Conservation (phyloP, 2,329 filamentous ascomycete genomes). For the Chaetomium olivaceum region DNA sequence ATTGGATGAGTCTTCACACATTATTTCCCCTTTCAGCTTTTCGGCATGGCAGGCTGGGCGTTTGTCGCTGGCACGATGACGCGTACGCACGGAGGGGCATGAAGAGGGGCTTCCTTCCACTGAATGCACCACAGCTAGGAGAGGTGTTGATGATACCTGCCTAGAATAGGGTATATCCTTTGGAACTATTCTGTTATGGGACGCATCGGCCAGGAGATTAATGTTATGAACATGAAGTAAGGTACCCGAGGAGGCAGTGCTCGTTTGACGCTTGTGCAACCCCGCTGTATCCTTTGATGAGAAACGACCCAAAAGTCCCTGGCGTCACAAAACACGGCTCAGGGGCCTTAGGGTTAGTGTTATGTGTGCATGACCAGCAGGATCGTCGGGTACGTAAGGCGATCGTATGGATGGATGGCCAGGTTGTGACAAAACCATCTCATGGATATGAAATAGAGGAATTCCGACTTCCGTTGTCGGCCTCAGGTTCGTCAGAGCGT, state of each 20-base stretch:
- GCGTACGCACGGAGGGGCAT: background rate
- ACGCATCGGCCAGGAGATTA: background rate
- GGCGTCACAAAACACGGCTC: background rate
- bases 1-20: background rate
- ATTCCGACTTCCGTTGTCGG: background rate
- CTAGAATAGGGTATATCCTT: background rate
- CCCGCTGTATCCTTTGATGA: background rate
- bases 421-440: too few species aligned
- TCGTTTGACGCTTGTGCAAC: background rate
- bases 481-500: background rate
- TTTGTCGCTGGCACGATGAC: constrained; percentile 3
- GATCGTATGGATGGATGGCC: too few species aligned
- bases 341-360: background rate
- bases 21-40: background rate
- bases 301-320: background rate
- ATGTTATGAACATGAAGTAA: background rate
- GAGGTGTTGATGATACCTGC: background rate
- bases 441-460: background rate
- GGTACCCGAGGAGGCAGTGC: background rate
- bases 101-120: background rate
- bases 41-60: background rate
- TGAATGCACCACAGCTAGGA: background rate
- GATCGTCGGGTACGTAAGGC: background rate
- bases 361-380: too few species aligned
- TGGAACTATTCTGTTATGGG: background rate